Base-by-base conservation (phyloP, 768 basidiomycete species). In the Lenzites betulinus region DNA sequence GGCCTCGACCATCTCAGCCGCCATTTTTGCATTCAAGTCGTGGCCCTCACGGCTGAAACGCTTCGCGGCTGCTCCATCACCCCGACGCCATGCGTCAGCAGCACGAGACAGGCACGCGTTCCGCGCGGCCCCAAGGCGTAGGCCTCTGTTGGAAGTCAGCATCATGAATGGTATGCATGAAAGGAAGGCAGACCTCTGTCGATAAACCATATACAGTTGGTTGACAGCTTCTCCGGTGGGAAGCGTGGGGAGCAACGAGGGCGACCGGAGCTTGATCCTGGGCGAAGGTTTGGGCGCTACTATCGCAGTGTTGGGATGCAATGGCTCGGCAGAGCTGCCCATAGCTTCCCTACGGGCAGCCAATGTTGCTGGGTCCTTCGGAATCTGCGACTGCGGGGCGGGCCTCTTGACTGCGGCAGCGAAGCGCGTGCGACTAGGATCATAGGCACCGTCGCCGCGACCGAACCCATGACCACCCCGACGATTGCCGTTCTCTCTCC, bases 31-130 rank as follows among this genome's bases (percentile, higher is more conserved):
- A 68, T 98, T 98, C 60, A 97, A 77, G 42, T 96, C 93, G 67
- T 96, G 92, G 1, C 95, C 97, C 69, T 98, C 95, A 42, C 92
- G 80, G 63, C 90, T 92, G 76, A 96, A 98, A 48, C 93, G 81
- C 75, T 98, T 97, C 38, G 97, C 97, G 0, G 92, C 90, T 0
- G 95, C 94, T 2, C 96, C 96, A 66, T 99, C 97, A 1, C 96
- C 95, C 2, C 93, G 83, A 55, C 93, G 82, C 92, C 94, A 99
- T 3, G 95, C 94, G 68, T 97, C 95, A 2, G 97, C 96, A 13
- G 97, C 97, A 44, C 94, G 86, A 1, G 93, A 93, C 26, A 99
- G 80, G 73, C 93, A 97, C 16, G 93, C 93, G 67, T 98, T 98
- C 38, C 97, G 81, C 33, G 93, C 93, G 1, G 93, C 91, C 51